phyloP scores from a whole-genome alignment of 768 basidiomycete species.

The Tulasnella sp. region DNA sequence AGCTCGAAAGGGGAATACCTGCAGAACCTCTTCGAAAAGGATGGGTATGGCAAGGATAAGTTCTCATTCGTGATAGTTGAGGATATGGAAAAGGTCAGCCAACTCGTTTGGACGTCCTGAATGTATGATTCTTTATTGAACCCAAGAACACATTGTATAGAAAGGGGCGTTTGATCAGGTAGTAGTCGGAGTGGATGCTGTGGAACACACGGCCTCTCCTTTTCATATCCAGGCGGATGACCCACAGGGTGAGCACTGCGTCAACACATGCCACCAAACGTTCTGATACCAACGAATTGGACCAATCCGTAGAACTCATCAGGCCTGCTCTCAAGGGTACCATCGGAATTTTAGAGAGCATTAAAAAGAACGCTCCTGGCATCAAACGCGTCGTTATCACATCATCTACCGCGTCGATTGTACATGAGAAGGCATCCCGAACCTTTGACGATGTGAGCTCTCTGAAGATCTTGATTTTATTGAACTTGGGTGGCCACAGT shows the following conservation, averaged over 20 bases:
- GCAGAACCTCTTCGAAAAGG: constrained; percentile 39
- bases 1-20: constrained; percentile 47
- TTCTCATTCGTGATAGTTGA: constrained; percentile 59
- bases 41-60: constrained; percentile 33
- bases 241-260: constrained; percentile 9
- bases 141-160: neutral
- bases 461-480: no score
- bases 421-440: constrained; percentile 16
- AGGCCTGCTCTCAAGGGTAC: constrained; percentile 31
- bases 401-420: constrained; percentile 26
- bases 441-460: neutral
- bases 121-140: neutral
- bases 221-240: constrained; percentile 21
- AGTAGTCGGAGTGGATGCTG: constrained; percentile 30
- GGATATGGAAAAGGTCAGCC: constrained; percentile 6
- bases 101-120: neutral
- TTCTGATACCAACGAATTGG: neutral
- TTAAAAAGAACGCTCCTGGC: constrained; percentile 22
- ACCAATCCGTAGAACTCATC: constrained; percentile 23
- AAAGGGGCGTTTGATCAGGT: constrained; percentile 30
- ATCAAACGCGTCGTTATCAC: constrained; percentile 31
- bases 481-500: no score
- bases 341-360: constrained; percentile 25
- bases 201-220: constrained; percentile 26
- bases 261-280: neutral